Conservation (phyloP, 2,329 filamentous ascomycete genomes). For the Fusarium luffae region DNA sequence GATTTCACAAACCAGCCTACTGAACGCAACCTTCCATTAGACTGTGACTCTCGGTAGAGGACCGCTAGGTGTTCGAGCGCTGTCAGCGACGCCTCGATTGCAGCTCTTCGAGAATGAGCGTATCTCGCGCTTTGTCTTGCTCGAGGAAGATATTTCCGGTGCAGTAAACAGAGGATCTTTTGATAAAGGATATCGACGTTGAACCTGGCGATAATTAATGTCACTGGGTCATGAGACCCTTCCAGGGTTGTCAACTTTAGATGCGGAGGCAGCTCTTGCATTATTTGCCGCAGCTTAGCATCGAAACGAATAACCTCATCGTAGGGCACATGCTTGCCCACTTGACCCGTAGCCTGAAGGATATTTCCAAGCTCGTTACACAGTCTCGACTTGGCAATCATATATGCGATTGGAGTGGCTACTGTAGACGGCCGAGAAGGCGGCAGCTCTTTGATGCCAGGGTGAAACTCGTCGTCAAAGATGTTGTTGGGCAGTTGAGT, state of each 20-base stretch:
- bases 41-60: conserved; percentile 78
- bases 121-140: conserved; percentile 84
- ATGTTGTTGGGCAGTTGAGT: conserved; percentile 80
- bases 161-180: conserved; percentile 88
- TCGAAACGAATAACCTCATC: conserved; percentile 74
- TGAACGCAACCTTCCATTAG: conserved; percentile 75
- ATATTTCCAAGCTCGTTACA: conserved; percentile 77
- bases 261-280: conserved; percentile 80
- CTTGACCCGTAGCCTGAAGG: conserved; percentile 70
- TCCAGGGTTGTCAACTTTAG: conserved; percentile 80
- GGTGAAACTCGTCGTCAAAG: conserved; percentile 82
- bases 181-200: conserved; percentile 87
- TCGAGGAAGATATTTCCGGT: conserved; percentile 85
- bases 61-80: conserved; percentile 82
- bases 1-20: conserved; percentile 84
- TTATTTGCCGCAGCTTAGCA: conserved; percentile 68
- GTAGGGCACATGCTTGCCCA: conserved; percentile 67
- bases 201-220: conserved; percentile 86
- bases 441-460: conserved; percentile 74
- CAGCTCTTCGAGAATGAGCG: conserved; percentile 82
- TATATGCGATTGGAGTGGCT: conserved; percentile 80
- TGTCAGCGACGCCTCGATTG: conserved; percentile 87
- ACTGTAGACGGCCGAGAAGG: conserved; percentile 74
- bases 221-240: conserved; percentile 81
- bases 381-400: conserved; percentile 78